These are phyloP conservation scores for Drechslerella coelobrocha DNA, from an alignment of 2,329 filamentous ascomycete species.

Conservation along the genomic window DNA sequence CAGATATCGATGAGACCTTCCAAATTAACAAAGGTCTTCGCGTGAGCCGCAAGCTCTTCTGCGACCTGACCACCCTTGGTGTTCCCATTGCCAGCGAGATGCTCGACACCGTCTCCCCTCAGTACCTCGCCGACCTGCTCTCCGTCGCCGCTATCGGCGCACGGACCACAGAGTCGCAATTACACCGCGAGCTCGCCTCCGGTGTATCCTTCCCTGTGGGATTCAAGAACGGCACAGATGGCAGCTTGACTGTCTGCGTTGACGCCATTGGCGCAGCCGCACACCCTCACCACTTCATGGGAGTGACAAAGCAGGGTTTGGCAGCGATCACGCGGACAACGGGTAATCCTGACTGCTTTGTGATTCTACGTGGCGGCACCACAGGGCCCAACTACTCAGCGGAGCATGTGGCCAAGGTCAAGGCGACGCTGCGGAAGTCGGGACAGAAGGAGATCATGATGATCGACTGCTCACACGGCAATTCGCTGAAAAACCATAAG, in stretches of 20 bases:
- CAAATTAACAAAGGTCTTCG: constrained; percentile 97
- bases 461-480: constrained; percentile 98
- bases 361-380: constrained; percentile 90
- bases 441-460: constrained; percentile 80
- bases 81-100: constrained; percentile 98
- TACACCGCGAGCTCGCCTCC: constrained; percentile 91
- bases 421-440: constrained; percentile 76
- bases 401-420: constrained; percentile 81
- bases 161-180: constrained; percentile 93
- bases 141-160: constrained; percentile 93
- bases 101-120: constrained; percentile 96
- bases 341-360: constrained; percentile 96
- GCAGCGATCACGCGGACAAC: constrained; percentile 93
- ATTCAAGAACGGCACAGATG: constrained; percentile 99
- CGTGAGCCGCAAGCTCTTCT: constrained; percentile 85
- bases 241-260: constrained; percentile 84
- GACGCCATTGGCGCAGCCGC: constrained; percentile 93
- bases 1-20: constrained; percentile 97
- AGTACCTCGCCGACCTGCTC: constrained; percentile 91
- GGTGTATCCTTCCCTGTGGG: constrained; percentile 96
- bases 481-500: constrained; percentile 93
- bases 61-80: constrained; percentile 86
- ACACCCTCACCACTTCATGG: constrained; percentile 95
- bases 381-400: constrained; percentile 94
- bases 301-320: constrained; percentile 93